Evolutionary conservation across 176 grass and related monocot species (phyloP).

Genomic region (Aegilops bicornis): DNA sequence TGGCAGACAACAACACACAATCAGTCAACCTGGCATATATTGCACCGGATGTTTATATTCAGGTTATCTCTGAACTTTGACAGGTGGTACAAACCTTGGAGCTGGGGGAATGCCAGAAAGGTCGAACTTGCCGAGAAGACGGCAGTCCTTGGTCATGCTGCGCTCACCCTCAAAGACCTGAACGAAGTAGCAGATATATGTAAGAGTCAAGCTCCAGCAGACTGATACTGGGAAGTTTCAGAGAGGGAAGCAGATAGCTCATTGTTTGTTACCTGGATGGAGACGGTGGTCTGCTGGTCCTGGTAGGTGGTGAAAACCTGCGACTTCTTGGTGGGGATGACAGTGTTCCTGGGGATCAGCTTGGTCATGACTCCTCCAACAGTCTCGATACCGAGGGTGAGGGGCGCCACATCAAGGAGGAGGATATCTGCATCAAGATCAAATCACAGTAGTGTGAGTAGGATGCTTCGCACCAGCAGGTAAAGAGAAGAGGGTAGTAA

Average conservation of each 20-base stretch:
- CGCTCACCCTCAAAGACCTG: constrained; percentile 82
- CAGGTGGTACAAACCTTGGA: constrained; percentile 33
- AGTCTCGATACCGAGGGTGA: constrained; percentile 60
- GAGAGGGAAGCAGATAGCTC: neutral
- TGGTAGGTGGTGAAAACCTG: constrained; percentile 79
- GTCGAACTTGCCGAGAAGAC: constrained; percentile 75
- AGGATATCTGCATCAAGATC: constrained; percentile 57
- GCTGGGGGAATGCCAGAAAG: constrained; percentile 52
- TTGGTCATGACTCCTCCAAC: constrained; percentile 75
- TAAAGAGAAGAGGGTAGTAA: neutral
- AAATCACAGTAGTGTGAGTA: neutral
- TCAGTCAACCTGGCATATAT: neutral
- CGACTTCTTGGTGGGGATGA: constrained; percentile 75
- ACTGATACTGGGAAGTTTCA: neutral
- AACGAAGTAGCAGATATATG: neutral
- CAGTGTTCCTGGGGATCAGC: constrained; percentile 69
- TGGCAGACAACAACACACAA: neutral
- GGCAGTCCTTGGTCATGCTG: constrained; percentile 77
- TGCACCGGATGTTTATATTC: neutral
- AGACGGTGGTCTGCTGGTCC: constrained; percentile 70
- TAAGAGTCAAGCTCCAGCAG: neutral
- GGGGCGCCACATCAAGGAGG: constrained; percentile 68
- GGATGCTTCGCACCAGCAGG: neutral
- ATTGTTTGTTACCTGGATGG: constrained; percentile 55
- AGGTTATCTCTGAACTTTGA: neutral